phyloP scores from a whole-genome alignment of 2,329 filamentous ascomycete genomes.

The Pezicula radicicola region DNA sequence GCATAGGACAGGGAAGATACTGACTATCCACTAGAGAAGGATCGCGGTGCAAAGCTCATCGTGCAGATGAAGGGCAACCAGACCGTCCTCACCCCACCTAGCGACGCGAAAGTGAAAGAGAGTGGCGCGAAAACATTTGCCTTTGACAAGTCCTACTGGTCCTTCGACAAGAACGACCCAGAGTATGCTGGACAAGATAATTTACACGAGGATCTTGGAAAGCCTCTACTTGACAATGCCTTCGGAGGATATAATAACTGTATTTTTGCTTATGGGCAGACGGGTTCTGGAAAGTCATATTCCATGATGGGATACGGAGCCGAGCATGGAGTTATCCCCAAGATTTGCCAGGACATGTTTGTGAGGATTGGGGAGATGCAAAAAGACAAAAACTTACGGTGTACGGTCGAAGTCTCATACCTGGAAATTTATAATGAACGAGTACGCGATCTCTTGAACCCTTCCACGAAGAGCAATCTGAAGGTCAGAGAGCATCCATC shows the following conservation, averaged over 20 bases:
- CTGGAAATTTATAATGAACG: slow-evolving; percentile 99
- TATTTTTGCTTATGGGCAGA: slow-evolving; percentile 98
- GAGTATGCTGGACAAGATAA: slow-evolving; percentile 90
- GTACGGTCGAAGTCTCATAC: slow-evolving; percentile 97
- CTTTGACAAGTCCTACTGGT: slow-evolving; percentile 98
- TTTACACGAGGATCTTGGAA: slow-evolving; percentile 83
- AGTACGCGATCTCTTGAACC: slow-evolving; percentile 92
- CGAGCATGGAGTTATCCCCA: slow-evolving; percentile 92
- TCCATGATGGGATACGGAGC: slow-evolving; percentile 99
- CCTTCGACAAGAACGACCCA: slow-evolving; percentile 77
- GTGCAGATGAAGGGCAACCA: slow-evolving; percentile 94
- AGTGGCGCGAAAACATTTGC: slow-evolving; percentile 81
- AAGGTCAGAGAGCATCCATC: slow-evolving; percentile 98
- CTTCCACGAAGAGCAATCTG: slow-evolving; percentile 90
- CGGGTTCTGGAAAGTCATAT: slow-evolving; percentile 97
- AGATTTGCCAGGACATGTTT: slow-evolving; percentile 98
- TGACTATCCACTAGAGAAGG: slow-evolving; percentile 62
- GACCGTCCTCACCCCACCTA: slow-evolving; percentile 77
- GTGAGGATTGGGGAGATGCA: slow-evolving; percentile 72
- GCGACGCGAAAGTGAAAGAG: slow-evolving; percentile 63
- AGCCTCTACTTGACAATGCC: slow-evolving; percentile 92
- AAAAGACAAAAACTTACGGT: slow-evolving; percentile 72
- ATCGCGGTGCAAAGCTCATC: slow-evolving; percentile 91
- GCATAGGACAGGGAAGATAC: neutral
- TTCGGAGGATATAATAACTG: slow-evolving; percentile 99